A percentile compares a stretch with the other conserved stretches of the same genome.
These are phyloP conservation scores for Fusarium verticillioides DNA, from an alignment of 2,329 filamentous ascomycete genomes.

Conservation along the genomic window DNA sequence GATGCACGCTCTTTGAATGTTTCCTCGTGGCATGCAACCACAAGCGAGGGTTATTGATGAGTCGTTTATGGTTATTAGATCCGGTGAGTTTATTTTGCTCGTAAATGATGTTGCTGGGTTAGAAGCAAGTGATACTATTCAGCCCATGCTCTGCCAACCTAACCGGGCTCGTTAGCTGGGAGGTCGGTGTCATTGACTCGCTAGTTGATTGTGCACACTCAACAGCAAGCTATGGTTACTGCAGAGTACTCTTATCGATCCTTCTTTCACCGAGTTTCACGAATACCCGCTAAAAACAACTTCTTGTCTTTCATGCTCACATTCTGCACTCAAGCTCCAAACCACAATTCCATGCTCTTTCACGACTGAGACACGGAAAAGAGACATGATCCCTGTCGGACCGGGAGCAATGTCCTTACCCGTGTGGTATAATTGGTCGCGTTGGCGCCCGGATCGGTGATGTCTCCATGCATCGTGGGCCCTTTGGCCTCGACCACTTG, in stretches of 20 bases:
- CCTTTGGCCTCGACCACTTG: conserved; percentile 38
- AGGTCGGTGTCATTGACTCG: neutral
- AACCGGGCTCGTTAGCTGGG: neutral
- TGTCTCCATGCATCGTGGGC: conserved; percentile 43
- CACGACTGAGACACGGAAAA: conserved; percentile 27
- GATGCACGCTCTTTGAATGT: conserved; percentile 29
- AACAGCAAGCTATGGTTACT: too few species aligned
- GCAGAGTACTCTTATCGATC: neutral
- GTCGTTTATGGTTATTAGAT: neutral
- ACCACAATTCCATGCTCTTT: conserved; percentile 15
- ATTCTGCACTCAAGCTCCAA: conserved; percentile 6
- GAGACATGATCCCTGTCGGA: conserved; percentile 34
- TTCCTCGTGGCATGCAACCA: conserved; percentile 13
- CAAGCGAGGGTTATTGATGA: neutral
- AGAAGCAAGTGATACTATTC: neutral
- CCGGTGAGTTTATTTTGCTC: neutral
- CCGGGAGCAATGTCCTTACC: conserved; percentile 29
- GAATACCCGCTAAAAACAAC: conserved; percentile 4
- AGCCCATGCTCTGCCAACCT: conserved; percentile 2
- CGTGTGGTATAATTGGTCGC: conserved; percentile 47
- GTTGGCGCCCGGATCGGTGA: conserved; percentile 50
- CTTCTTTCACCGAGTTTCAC: neutral
- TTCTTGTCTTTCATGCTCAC: neutral
- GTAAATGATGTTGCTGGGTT: neutral
- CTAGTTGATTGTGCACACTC: neutral